Conservation (phyloP, 352 stramenopile genomes). For the Thalassiosira livingstoniorum region DNA sequence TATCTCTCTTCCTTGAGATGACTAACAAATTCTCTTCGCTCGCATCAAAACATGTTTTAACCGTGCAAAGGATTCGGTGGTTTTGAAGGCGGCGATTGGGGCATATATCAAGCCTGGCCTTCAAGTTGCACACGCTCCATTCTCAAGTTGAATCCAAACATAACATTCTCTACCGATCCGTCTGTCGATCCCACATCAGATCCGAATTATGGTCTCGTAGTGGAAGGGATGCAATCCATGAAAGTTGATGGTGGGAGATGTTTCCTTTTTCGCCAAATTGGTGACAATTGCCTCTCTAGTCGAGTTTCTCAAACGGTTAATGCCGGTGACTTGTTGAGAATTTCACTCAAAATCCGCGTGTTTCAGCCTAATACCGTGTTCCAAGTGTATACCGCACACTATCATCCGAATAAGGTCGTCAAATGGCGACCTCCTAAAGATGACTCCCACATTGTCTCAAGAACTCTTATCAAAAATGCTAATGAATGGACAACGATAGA, state of each 20-base stretch:
- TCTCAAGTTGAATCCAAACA: neutral
- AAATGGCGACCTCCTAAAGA: constrained; percentile 33
- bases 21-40: too few relatives aligned
- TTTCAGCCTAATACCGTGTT: constrained; percentile 35
- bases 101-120: constrained; percentile 12
- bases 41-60: too few relatives aligned
- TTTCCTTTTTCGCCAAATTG: constrained; percentile 46
- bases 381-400: constrained; percentile 50
- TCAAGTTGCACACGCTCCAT: constrained; percentile 10
- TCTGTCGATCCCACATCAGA: too few relatives aligned
- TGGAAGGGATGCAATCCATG: constrained; percentile 16
- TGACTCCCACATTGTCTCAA: constrained; percentile 47
- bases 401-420: constrained; percentile 19
- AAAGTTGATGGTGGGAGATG: constrained; percentile 38
- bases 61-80: too few relatives aligned
- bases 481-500: neutral
- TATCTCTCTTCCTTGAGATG: too few relatives aligned
- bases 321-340: constrained; percentile 40
- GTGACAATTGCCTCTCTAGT: constrained; percentile 10
- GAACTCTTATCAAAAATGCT: neutral
- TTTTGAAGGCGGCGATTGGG: constrained; percentile 30
- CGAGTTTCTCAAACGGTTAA: constrained; percentile 21
- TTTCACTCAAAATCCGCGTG: constrained; percentile 44
- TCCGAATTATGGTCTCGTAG: too few relatives aligned
- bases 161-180: neutral